Percentiles rank a stretch among this genome's conserved stretches.
Conservation (phyloP, 306 rosid species). For the Oxytropis ochrocephala region DNA sequence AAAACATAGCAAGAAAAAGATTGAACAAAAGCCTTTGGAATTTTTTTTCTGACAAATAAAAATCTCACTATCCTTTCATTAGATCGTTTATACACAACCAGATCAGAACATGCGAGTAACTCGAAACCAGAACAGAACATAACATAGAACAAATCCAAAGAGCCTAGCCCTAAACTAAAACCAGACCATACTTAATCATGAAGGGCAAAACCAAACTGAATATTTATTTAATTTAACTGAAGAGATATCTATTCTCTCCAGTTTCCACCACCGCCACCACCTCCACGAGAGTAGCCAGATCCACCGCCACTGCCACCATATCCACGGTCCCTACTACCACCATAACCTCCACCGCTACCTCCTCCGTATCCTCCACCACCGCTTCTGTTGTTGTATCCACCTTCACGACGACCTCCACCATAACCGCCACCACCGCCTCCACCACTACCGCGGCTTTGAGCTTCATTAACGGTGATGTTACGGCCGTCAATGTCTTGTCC, state of each 20-base stretch:
- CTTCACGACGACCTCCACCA: slow-evolving; percentile 12
- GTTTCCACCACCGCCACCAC: slow-evolving; percentile 22
- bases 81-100: not conserved
- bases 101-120: slow-evolving; percentile 5
- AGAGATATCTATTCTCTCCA: slow-evolving; percentile 46
- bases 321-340: not conserved
- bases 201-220: not conserved
- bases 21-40: not conserved
- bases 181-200: not conserved
- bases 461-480: slow-evolving; percentile 84
- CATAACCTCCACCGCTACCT: not conserved
- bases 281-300: slow-evolving; percentile 37
- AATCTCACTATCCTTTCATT: not conserved
- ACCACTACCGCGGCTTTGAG: slow-evolving; percentile 65
- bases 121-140: not conserved
- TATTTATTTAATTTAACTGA: not conserved
- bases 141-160: not conserved
- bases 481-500: slow-evolving; percentile 83
- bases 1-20: too few relatives aligned
- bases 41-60: not conserved
- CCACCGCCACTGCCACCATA: slow-evolving; percentile 30
- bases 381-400: not conserved
- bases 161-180: not conserved
- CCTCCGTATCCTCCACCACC: not conserved
- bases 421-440: slow-evolving; percentile 30